Evolutionary conservation across 768 basidiomycete genomes (phyloP), one percentile per base, ranked within the genome.

Genomic region (Tulasnella sp.): DNA sequence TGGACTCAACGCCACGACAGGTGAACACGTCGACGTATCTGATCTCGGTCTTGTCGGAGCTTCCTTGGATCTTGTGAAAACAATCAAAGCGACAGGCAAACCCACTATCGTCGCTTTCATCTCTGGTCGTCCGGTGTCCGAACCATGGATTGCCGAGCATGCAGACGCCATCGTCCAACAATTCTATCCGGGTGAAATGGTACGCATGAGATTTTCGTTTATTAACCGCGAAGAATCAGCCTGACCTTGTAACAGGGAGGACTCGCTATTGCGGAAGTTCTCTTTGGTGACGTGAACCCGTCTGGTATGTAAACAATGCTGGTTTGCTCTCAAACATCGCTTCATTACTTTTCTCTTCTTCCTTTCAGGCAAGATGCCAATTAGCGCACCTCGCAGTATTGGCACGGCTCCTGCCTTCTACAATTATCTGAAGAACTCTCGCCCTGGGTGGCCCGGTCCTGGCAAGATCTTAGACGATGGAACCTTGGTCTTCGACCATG

Each of bases 141-240:
- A 89, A 75, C 88, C 89, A 0, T 90, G 89, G 89, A 88, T 89
- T 35, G 84, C 88, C 79, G 84, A 81, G 8, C 80, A 89, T 75
- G 87, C 85, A n/a, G 86, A 88, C 75, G 89, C 88, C 0, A 87
- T 90, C 8, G 77, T 90, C 5, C 88, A 89, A 75, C 88, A 90
- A 76, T 89, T 90, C 79, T 90, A 90, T 76, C 87, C 87, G 9
- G 89, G 89, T 0, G 89, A 90, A 77, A 81, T 86, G n/a, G 76
- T 76, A 52, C 19, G 72, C 69, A 22, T 16, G 12, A 19, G 35
- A 29, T 22, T 19, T 17, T 74, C 26, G 26, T 19, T n/a, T n/a
- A 16, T 32, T 69, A 34, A 29, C 35, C 17, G 22, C 29, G 67
- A 16, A 35, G n/a, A 62, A 1, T 52, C 5, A 8, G 4, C 32